Percentiles rank a stretch among this genome's conserved stretches.
Evolutionary conservation across 2,329 filamentous ascomycete genomes (phyloP).

Genomic region (Nothophoma quercina): DNA sequence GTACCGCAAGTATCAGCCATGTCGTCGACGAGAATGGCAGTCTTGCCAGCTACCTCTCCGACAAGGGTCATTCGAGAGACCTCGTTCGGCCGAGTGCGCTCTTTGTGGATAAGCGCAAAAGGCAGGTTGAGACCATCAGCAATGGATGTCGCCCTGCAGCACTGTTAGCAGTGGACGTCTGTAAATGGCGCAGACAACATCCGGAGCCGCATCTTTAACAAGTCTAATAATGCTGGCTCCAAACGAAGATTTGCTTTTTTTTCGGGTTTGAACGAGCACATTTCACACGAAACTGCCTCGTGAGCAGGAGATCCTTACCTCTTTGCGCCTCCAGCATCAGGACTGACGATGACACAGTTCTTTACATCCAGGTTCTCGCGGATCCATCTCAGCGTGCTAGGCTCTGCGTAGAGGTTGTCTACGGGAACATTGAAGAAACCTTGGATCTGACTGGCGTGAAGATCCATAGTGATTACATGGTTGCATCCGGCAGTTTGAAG

Average conservation of each 20-base stretch:
- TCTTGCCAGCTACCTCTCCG: constrained; percentile 87
- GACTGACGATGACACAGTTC: constrained; percentile 92
- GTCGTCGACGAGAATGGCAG: constrained; percentile 95
- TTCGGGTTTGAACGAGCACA: neutral
- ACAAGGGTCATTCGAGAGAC: constrained; percentile 96
- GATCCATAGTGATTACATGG: constrained; percentile 94
- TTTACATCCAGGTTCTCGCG: constrained; percentile 80
- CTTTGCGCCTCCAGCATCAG: constrained; percentile 94
- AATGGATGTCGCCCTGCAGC: constrained; percentile 79
- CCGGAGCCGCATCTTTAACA: neutral
- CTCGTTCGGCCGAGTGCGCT: constrained; percentile 88
- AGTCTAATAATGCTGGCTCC: neutral
- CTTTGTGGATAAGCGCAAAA: constrained; percentile 97
- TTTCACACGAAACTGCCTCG: constrained; percentile 1
- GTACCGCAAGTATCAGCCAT: constrained; percentile 98
- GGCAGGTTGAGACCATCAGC: constrained; percentile 88
- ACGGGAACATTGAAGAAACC: constrained; percentile 91
- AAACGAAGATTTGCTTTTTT: neutral
- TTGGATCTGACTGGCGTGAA: constrained; percentile 92
- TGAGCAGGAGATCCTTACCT: constrained; percentile 58
- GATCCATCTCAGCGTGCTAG: constrained; percentile 91
- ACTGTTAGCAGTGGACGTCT: constrained; percentile 22
- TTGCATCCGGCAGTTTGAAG: constrained; percentile 92
- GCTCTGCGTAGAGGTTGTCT: constrained; percentile 90
- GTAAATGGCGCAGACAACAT: neutral